Base-by-base conservation (phyloP, 352 stramenopile species). In the Phytophthora melonis region DNA sequence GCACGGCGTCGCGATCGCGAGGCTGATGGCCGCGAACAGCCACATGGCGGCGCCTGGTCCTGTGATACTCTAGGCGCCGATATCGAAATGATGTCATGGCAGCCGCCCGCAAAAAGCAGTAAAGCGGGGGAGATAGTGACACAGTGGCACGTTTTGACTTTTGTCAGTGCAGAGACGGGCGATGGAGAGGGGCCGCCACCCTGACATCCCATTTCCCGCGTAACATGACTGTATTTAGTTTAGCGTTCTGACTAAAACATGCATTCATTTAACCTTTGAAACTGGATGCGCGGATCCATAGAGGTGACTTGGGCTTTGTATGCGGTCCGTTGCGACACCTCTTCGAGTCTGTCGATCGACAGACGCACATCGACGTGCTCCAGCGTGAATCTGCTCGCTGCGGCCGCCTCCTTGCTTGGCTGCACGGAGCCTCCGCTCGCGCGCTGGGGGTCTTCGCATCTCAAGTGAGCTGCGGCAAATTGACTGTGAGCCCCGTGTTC, bases 1-100 rank as follows among this genome's bases (percentile, higher is more conserved):
- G 47, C 71, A 77, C 13, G 86, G 82, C 72, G 80, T 86, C 27
- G 76, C 79, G 69, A 93, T 84, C 30, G 83, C 83, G 25, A 88
- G 27, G 60, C 72, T 83, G 66, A 93, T 84, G 49, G 63, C 75
- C 32, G 67, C 74, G 63, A 91, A 91, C 41, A 88, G 66, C 83
- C 82, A 87, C 83, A 93, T 93, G 23, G 23, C 23, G 41, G 19
- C n/a, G 11, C n/a, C 39, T 43, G 59, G 2, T 21, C 19, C 21
- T 65, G 27, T 21, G 39, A 47, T 63, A 4, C 27, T 8, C 18
- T 45, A 45, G 32, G 63, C 72, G 66, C 68, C 32, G 55, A 80
- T 80, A 66, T 43, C 19, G 41, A 65, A 77, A 74, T 79, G 72
- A 74, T 67, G 65, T 57, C 65, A 67, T 57, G 55, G 47, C 13